Percentiles rank a stretch among this genome's conserved stretches.
These are phyloP conservation scores for Cryptococcus sp. DNA, from an alignment of 1,284 basidiomycete species.

Conservation along the genomic window DNA sequence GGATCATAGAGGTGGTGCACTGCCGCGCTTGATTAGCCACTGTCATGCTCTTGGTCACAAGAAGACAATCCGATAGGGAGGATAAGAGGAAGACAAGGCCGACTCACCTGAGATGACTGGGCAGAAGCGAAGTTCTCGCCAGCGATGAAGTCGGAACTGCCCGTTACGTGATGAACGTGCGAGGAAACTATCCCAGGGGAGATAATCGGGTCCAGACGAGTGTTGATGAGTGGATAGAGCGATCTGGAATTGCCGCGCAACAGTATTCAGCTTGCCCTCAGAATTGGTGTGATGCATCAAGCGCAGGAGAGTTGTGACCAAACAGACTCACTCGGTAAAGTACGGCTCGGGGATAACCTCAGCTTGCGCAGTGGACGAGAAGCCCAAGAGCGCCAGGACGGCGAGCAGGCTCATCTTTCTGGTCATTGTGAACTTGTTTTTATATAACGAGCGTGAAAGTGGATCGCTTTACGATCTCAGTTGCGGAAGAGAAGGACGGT, in stretches of 20 bases:
- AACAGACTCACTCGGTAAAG: constrained; percentile 5
- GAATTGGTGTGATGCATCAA: not conserved
- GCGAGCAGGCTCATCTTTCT: too few relatives aligned
- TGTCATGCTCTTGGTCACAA: not conserved
- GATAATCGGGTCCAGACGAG: constrained; percentile 52
- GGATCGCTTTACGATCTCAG: too few relatives aligned
- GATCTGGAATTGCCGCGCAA: too few relatives aligned
- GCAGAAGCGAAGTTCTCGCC: constrained; percentile 30
- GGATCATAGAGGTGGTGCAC: constrained; percentile 20
- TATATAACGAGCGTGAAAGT: too few relatives aligned
- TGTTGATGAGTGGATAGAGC: constrained; percentile 78
- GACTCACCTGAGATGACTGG: constrained; percentile 16
- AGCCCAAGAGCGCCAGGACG: too few relatives aligned
- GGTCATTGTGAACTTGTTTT: too few relatives aligned
- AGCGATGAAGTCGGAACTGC: constrained; percentile 41
- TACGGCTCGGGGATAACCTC: too few relatives aligned
- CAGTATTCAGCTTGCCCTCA: too few relatives aligned
- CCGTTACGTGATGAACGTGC: constrained; percentile 52
- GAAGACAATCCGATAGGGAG: too few relatives aligned
- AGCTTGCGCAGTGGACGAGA: too few relatives aligned
- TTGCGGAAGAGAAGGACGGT: too few relatives aligned
- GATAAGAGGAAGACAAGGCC: not conserved
- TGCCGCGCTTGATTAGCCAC: not conserved
- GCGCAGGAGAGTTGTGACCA: constrained; percentile 3
- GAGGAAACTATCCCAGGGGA: constrained; percentile 38